A percentile compares a stretch with the other conserved stretches of the same genome.
Conservation (phyloP, 345 rosid genomes). For the Zanthoxylum bungeanum region DNA sequence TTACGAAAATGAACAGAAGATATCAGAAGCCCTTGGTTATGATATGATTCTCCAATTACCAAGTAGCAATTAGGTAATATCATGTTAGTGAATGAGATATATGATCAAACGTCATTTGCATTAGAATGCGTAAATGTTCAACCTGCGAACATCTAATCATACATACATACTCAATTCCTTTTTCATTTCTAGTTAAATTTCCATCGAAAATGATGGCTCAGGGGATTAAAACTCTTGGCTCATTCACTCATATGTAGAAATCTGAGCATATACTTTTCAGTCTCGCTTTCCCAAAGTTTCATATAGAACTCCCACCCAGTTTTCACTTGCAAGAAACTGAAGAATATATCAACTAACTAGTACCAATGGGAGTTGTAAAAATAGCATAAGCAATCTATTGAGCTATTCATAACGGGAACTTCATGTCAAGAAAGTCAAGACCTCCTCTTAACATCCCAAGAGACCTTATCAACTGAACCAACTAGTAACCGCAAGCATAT, state of each 20-base stretch:
- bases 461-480: background rate
- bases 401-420: background rate
- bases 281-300: background rate
- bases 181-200: background rate
- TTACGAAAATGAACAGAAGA: no score
- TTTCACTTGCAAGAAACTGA: background rate
- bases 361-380: background rate
- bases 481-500: background rate
- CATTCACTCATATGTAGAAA: background rate
- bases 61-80: background rate
- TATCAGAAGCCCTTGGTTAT: background rate
- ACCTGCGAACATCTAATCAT: background rate
- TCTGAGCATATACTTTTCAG: background rate
- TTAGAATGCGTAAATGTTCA: background rate
- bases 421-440: background rate
- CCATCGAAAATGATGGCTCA: background rate
- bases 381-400: background rate
- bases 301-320: background rate
- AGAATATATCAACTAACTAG: background rate
- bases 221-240: background rate
- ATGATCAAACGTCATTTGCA: background rate
- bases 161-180: background rate
- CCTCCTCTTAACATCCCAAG: background rate
- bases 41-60: background rate
- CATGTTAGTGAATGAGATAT: background rate